Evolutionary conservation across 495 filamentous ascomycete species (phyloP).

Genomic region (Annulohypoxylon moriforme): DNA sequence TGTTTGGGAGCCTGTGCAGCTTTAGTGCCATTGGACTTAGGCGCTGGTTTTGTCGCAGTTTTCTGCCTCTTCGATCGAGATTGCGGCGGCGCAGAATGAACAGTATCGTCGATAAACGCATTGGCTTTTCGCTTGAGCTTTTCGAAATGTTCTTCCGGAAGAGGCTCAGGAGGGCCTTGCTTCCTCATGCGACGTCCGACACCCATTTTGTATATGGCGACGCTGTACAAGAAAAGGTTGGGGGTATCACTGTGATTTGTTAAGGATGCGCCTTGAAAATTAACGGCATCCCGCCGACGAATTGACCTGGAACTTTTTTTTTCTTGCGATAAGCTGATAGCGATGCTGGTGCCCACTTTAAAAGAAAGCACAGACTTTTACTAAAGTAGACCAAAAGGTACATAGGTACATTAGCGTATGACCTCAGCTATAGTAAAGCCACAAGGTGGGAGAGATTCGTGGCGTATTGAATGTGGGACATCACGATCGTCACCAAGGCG

Average conservation of each 20-base stretch:
- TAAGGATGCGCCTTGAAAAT: constrained; percentile 21
- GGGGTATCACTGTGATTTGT: constrained; percentile 18
- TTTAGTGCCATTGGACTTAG: constrained; percentile 55
- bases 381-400: not conserved
- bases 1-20: constrained; percentile 37
- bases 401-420: constrained; percentile 10
- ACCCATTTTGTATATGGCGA: constrained; percentile 70
- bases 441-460: constrained; percentile 46
- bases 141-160: constrained; percentile 82
- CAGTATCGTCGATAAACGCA: constrained; percentile 61
- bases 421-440: constrained; percentile 37
- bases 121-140: constrained; percentile 81
- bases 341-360: constrained; percentile 16
- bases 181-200: constrained; percentile 92
- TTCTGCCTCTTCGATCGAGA: constrained; percentile 75
- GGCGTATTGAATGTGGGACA: constrained; percentile 34
- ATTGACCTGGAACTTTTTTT: constrained; percentile 42
- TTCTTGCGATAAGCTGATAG: constrained; percentile 48
- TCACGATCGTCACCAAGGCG: constrained; percentile 33
- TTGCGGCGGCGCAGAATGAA: constrained; percentile 52
- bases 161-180: constrained; percentile 84
- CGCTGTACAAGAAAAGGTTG: not conserved
- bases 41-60: constrained; percentile 61
- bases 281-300: constrained; percentile 11
- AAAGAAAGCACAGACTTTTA: not conserved